Percentiles rank a stretch among this genome's conserved stretches.
Conservation (phyloP, 1,284 basidiomycete species). For the Malassezia yamatoensis region DNA sequence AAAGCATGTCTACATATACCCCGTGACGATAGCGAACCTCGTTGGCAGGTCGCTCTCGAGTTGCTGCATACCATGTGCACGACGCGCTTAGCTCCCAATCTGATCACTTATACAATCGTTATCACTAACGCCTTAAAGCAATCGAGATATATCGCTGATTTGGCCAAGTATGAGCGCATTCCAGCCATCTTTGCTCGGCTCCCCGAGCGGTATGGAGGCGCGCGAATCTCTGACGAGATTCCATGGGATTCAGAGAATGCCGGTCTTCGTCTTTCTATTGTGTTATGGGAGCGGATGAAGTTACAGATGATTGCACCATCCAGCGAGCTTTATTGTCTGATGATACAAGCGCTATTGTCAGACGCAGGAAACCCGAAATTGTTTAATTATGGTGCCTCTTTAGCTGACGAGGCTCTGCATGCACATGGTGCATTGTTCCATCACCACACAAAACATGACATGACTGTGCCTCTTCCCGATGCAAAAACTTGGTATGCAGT, state of each 20-base stretch:
- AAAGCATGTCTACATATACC: constrained; percentile 24
- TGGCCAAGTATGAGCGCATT: constrained; percentile 14
- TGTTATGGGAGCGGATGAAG: constrained; percentile 27
- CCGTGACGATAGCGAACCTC: constrained; percentile 5
- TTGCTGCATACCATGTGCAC: constrained; percentile 31
- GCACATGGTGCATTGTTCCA: constrained; percentile 2
- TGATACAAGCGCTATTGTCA: constrained; percentile 8
- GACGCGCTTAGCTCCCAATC: constrained; percentile 26
- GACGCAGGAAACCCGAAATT: neutral
- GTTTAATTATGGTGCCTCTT: neutral
- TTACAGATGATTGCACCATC: constrained; percentile 15
- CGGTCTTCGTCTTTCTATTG: constrained; percentile 19
- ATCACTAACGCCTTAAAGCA: constrained; percentile 21
- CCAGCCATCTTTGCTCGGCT: constrained; percentile 1
- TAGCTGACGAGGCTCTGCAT: constrained; percentile 12
- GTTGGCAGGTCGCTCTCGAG: constrained; percentile 27
- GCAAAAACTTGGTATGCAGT: constrained; percentile 5
- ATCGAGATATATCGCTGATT: constrained; percentile 4
- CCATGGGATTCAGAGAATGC: constrained; percentile 12
- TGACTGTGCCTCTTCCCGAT: neutral
- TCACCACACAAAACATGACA: neutral
- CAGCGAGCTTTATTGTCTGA: constrained; percentile 13
- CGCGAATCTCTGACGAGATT: neutral
- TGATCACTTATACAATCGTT: constrained; percentile 30
- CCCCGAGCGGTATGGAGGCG: neutral